Evolutionary conservation across 257 asterid genomes (phyloP).

Genomic region (Primulina eburnea): DNA sequence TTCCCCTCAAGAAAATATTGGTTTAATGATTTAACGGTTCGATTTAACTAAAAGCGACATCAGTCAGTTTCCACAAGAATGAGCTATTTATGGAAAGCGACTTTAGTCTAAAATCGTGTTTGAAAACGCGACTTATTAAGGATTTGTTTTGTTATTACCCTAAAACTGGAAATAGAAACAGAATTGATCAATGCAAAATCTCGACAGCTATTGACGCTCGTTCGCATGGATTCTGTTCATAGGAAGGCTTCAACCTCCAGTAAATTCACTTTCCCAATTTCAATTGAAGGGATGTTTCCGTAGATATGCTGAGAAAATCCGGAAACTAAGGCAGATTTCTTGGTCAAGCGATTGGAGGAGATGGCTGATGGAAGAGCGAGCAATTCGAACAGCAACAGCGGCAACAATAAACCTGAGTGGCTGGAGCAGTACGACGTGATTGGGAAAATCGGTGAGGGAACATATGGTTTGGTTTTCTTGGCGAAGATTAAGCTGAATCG

Average conservation of each 20-base stretch:
- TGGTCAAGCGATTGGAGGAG: not conserved
- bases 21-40: no score
- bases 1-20: no score
- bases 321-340: no score
- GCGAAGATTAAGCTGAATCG: constrained; percentile 82
- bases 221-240: not conserved
- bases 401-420: constrained; percentile 79
- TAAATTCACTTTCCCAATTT: not conserved
- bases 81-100: no score
- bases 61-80: no score
- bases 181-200: no score
- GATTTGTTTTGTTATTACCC: no score
- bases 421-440: constrained; percentile 87
- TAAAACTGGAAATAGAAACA: no score
- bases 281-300: not conserved
- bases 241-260: not conserved
- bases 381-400: constrained; percentile 30
- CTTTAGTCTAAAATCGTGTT: no score
- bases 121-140: no score
- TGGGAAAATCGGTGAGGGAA: constrained; percentile 96
- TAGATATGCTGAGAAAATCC: not conserved
- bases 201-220: not conserved
- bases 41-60: no score
- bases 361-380: constrained; percentile 55
- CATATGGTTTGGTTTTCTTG: constrained; percentile 90